Evolutionary conservation across 2,329 filamentous ascomycete species (phyloP), one percentile per base, ranked within the genome.

Genomic region (Didymella lethalis): DNA sequence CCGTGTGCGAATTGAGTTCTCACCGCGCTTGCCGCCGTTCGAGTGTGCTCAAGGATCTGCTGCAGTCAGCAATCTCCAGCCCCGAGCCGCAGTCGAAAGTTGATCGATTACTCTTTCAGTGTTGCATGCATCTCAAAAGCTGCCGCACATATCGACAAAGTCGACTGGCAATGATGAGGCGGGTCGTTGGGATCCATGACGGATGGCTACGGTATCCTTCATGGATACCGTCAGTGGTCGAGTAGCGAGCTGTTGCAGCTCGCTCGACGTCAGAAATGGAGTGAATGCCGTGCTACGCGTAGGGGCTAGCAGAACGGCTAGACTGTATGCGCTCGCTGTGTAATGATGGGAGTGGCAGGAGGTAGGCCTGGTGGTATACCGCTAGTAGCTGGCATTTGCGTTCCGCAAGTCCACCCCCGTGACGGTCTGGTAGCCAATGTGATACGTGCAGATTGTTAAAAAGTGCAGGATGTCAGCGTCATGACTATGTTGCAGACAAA

Each of bases 401-500:
- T 32, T 32, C 12, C 31, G 14, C 16, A 14, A 14, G 31, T 32
- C 12, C 5, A 14, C 12, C 11, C 3, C 18, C 10, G 23, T 31
- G 40, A 14, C 20, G 34, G 34, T 47, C 6, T 18, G 20, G 1
- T 7, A 12, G 29, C 20, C 8, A 2, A 14, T 34, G 23, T 31
- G 38, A 20, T 34, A 26, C 31, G 11, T 38, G 20, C 2, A 6
- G 16, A 20, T 4, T 7, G 18, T 40, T 3, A 7, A 18, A 29
- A 28, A 36, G 23, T 44, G 49, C 38, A 44, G 45, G 44, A 31
- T 20, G 32, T 49, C 32, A 43, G 28, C 50, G 56, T 50, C 50
- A 48, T 48, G 14, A 45, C 36, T 7, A 29, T 59, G 50, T 11
- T 12, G 41, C 14, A 25, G 25, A 8, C 7, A 23, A 26, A 12